These are phyloP conservation scores for Trifolium pratense DNA, from an alignment of 306 rosid species.

Conservation along the genomic window DNA sequence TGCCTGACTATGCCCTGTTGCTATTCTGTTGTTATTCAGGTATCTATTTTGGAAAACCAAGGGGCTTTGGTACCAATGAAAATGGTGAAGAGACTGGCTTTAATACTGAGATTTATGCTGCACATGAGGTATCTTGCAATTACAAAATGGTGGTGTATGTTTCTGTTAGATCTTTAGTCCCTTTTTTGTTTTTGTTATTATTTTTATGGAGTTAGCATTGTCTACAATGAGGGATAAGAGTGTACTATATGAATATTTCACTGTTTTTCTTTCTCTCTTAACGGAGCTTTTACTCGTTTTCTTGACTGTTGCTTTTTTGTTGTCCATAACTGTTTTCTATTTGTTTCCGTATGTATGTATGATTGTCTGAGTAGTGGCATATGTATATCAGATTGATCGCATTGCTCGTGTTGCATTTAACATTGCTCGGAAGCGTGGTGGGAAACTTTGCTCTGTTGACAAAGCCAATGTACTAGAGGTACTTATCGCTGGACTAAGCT, in stretches of 20 bases:
- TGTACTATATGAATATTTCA: conserved; percentile 27
- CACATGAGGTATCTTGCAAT: conserved; percentile 62
- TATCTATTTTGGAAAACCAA: conserved; percentile 90
- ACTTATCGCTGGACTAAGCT: conserved; percentile 31
- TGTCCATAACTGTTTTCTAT: conserved; percentile 16
- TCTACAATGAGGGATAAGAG: conserved; percentile 21
- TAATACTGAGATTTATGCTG: conserved; percentile 83
- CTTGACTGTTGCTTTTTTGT: conserved; percentile 8
- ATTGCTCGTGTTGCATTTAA: conserved; percentile 87
- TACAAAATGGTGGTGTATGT: conserved; percentile 16
- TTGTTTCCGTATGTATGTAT: conserved; percentile 30
- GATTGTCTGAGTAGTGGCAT: conserved; percentile 29
- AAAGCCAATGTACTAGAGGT: conserved; percentile 98
- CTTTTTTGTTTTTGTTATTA: not conserved
- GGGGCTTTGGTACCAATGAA: conserved; percentile 75
- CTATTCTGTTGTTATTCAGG: conserved; percentile 51
- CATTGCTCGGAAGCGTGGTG: conserved; percentile 76
- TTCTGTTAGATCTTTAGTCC: conserved; percentile 7
- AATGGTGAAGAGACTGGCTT: conserved; percentile 82
- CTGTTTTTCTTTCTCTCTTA: conserved; percentile 3
- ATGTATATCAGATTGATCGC: conserved; percentile 77
- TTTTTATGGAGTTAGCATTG: not conserved
- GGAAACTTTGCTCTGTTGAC: conserved; percentile 91
- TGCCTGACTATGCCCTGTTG: conserved; percentile 4
- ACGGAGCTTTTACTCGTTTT: conserved; percentile 22